These are phyloP conservation scores for Tritrichomonas musculus DNA, from an alignment of 208 protist genomes.

Conservation along the genomic window DNA sequence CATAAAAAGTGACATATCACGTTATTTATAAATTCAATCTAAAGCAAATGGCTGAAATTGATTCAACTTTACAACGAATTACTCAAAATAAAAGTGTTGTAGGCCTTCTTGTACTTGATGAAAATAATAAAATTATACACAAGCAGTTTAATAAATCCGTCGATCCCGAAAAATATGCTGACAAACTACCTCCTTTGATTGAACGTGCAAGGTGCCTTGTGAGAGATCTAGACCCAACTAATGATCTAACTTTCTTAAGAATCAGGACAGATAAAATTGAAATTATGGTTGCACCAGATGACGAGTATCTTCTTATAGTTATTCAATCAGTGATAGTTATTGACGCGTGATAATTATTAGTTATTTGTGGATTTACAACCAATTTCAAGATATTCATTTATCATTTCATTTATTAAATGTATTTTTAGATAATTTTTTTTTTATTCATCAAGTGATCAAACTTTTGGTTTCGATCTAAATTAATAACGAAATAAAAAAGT, in stretches of 20 bases:
- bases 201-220: background rate
- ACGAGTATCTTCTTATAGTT: slow-evolving; percentile 1
- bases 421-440: too few species aligned
- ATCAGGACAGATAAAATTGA: background rate
- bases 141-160: background rate
- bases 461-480: too few species aligned
- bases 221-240: background rate
- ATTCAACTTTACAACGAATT: background rate
- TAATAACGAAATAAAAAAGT: too few species aligned
- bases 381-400: too few species aligned
- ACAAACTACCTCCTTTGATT: background rate
- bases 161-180: background rate
- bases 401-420: too few species aligned
- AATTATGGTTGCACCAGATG: slow-evolving; percentile 1
- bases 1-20: too few species aligned
- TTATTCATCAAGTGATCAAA: too few species aligned
- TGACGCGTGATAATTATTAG: background rate
- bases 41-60: slow-evolving; percentile 14
- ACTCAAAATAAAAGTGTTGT: background rate
- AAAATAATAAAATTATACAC: background rate
- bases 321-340: background rate
- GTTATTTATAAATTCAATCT: too few species aligned
- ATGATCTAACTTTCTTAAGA: slow-evolving; percentile 1
- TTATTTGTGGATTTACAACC: background rate
- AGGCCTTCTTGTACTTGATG: slow-evolving; percentile 11